phyloP scores from a whole-genome alignment of 2,329 filamentous ascomycete genomes.

The Domatiomyces globalis region DNA sequence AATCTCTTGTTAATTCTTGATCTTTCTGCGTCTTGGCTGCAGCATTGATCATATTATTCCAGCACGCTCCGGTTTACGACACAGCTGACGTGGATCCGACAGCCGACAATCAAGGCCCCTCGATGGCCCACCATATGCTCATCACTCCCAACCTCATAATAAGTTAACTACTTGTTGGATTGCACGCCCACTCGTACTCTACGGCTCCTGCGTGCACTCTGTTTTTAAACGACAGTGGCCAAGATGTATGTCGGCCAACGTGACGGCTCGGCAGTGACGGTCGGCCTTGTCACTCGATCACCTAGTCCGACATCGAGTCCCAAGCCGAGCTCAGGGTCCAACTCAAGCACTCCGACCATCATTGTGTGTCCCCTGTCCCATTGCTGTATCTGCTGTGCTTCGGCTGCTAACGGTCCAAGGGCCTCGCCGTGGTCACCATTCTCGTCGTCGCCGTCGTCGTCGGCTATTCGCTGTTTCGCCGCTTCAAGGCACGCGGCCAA shows the following conservation, averaged over 20 bases:
- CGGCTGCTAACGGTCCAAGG: background rate
- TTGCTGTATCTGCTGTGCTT: background rate
- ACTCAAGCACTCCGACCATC: background rate
- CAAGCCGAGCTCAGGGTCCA: background rate
- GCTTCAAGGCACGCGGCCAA: slow-evolving; percentile 11
- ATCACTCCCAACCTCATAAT: background rate
- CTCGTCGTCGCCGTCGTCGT: slow-evolving; percentile 6
- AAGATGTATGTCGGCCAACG: background rate
- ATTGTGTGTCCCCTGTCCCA: background rate
- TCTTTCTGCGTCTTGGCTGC: background rate
- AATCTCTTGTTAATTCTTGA: background rate
- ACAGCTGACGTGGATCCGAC: background rate
- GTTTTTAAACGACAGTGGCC: background rate
- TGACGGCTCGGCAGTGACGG: background rate
- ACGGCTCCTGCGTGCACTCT: background rate
- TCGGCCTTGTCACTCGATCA: background rate
- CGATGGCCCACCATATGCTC: background rate
- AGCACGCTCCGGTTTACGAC: background rate
- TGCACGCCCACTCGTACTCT: background rate
- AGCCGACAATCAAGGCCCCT: background rate
- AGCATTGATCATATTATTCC: background rate
- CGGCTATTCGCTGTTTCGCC: slow-evolving; percentile 11
- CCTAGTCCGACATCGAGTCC: background rate
- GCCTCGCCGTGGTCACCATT: slow-evolving; percentile 6
- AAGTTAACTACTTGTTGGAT: background rate